A percentile compares a stretch with the other conserved stretches of the same genome.
These are phyloP conservation scores for Diaporthe sp. DNA, from an alignment of 2,329 filamentous ascomycete species.

Conservation along the genomic window DNA sequence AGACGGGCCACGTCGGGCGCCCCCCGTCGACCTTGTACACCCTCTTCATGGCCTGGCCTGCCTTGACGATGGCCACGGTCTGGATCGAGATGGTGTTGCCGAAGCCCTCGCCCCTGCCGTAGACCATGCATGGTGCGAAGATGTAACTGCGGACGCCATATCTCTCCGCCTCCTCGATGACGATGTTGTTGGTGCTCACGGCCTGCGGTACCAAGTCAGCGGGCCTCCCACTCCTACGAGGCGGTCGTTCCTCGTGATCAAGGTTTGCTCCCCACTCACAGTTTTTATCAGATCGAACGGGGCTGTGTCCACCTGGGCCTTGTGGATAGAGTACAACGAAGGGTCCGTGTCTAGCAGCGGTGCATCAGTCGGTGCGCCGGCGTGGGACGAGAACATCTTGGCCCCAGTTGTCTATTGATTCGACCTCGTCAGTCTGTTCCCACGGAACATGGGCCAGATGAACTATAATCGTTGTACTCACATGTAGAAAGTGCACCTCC, in stretches of 20 bases:
- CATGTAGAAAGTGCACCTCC: slow-evolving; percentile 64
- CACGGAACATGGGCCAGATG: not conserved
- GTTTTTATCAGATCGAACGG: not conserved
- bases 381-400: slow-evolving; percentile 65
- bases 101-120: slow-evolving; percentile 63
- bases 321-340: slow-evolving; percentile 59
- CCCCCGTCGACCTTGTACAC: slow-evolving; percentile 59
- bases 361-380: slow-evolving; percentile 57
- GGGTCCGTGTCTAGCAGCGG: slow-evolving; percentile 60
- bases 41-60: slow-evolving; percentile 55
- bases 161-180: slow-evolving; percentile 59
- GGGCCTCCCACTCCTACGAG: too few relatives aligned
- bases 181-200: slow-evolving; percentile 55
- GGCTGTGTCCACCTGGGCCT: slow-evolving; percentile 47
- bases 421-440: not conserved
- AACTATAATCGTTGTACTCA: slow-evolving; percentile 39
- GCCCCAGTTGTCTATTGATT: slow-evolving; percentile 60
- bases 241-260: not conserved
- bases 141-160: slow-evolving; percentile 63
- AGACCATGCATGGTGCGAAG: slow-evolving; percentile 69
- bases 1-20: slow-evolving; percentile 64
- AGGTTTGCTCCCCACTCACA: not conserved
- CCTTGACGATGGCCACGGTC: slow-evolving; percentile 61
- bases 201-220: slow-evolving; percentile 49
- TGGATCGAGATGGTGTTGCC: slow-evolving; percentile 67